Percentiles rank a stretch among this genome's conserved stretches.
phyloP scores from a whole-genome alignment of 2,329 filamentous ascomycete genomes.

The Thielaviopsis musarum region DNA sequence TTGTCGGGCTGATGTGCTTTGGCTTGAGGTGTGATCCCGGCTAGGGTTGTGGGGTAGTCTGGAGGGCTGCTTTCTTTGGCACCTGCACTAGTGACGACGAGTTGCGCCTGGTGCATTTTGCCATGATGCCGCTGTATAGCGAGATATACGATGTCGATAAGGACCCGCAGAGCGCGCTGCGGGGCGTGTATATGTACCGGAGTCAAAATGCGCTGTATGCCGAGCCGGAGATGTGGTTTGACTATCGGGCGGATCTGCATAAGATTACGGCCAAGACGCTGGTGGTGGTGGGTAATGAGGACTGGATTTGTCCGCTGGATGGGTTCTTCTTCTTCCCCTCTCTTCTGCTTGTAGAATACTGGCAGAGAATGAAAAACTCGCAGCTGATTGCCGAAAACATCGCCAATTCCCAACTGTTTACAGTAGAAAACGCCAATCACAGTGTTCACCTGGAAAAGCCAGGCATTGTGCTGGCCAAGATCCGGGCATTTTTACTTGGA shows the following conservation, averaged over 20 bases:
- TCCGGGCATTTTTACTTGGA: slow-evolving; percentile 11
- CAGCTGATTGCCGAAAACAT: slow-evolving; percentile 13
- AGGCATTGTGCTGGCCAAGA: slow-evolving; percentile 17
- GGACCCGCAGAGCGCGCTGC: slow-evolving; percentile 17
- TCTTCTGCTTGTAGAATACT: not conserved
- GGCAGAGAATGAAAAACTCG: too few species aligned
- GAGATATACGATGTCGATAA: slow-evolving; percentile 21
- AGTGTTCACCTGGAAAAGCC: slow-evolving; percentile 22
- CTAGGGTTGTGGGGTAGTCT: too few species aligned
- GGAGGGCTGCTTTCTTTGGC: too few species aligned
- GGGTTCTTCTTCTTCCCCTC: slow-evolving; percentile 9
- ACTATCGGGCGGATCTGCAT: slow-evolving; percentile 19
- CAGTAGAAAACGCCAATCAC: slow-evolving; percentile 20
- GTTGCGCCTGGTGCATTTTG: slow-evolving; percentile 22
- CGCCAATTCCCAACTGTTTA: slow-evolving; percentile 16
- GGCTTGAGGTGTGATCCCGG: too few species aligned
- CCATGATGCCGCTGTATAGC: slow-evolving; percentile 22
- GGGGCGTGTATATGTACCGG: slow-evolving; percentile 21
- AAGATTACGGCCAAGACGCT: slow-evolving; percentile 20
- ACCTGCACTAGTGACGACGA: slow-evolving; percentile 22
- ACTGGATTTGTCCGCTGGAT: slow-evolving; percentile 25
- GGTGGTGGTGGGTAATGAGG: slow-evolving; percentile 22
- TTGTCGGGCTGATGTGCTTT: too few species aligned
- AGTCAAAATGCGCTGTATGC: slow-evolving; percentile 23
- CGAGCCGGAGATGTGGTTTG: slow-evolving; percentile 22